Percentiles rank a stretch among this genome's conserved stretches.
These are phyloP conservation scores for Wickerhamiella occidentalis DNA, from an alignment of 805 yeast genomes.

Conservation along the genomic window DNA sequence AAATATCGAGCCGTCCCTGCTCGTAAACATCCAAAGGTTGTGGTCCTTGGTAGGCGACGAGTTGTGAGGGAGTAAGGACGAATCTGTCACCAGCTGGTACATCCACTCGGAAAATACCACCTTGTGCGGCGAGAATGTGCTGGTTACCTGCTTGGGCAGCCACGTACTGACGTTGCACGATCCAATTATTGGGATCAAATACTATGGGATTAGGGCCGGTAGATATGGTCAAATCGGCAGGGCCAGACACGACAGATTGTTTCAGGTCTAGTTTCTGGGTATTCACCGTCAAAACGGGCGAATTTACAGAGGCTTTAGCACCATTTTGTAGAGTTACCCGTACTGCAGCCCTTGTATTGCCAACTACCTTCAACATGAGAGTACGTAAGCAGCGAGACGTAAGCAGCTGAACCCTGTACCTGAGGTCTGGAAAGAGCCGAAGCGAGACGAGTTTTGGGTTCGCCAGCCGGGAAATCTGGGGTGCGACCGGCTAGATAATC, in stretches of 20 bases:
- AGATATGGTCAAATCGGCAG: constrained; percentile 3
- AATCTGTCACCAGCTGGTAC: constrained; percentile 6
- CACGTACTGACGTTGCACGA: neutral
- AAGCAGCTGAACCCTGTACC: no score
- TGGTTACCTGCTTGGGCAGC: neutral
- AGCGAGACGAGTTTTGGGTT: no score
- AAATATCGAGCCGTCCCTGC: constrained; percentile 7
- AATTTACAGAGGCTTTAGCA: neutral
- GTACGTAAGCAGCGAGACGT: neutral
- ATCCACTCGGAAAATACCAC: constrained; percentile 10
- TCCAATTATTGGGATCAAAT: constrained; percentile 3
- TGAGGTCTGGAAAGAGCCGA: no score
- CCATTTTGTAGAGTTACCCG: neutral
- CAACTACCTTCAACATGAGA: constrained; percentile 7
- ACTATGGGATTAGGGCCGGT: constrained; percentile 1
- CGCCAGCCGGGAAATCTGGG: no score
- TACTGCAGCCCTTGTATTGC: constrained; percentile 4
- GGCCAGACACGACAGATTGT: neutral
- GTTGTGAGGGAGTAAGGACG: neutral
- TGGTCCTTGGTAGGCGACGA: constrained; percentile 9
- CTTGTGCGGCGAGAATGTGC: constrained; percentile 5
- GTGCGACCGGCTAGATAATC: no score
- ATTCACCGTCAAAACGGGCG: neutral
- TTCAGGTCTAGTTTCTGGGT: neutral
- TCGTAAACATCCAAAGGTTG: neutral